Evolutionary conservation across 2,329 filamentous ascomycete genomes (phyloP).

Genomic region (Cladosporium sp.): DNA sequence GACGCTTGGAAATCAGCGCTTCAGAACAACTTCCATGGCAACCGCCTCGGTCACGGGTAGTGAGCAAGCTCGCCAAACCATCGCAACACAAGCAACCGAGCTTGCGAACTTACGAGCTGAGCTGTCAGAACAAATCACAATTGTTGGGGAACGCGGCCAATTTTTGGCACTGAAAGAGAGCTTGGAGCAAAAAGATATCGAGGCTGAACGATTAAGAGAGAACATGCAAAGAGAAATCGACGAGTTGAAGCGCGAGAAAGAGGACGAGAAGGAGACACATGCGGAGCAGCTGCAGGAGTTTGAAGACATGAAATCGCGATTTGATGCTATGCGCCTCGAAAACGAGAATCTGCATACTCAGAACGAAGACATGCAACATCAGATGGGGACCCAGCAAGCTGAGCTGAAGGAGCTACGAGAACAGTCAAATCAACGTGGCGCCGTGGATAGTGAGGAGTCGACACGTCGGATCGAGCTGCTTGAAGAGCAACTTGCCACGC

Average conservation of each 20-base stretch:
- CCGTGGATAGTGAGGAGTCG: slow-evolving; percentile 47
- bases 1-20: slow-evolving; percentile 12
- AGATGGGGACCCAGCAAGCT: slow-evolving; percentile 20
- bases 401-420: slow-evolving; percentile 45
- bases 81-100: slow-evolving; percentile 79
- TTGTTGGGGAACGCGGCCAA: slow-evolving; percentile 29
- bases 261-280: slow-evolving; percentile 29
- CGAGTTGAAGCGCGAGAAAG: slow-evolving; percentile 57
- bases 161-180: slow-evolving; percentile 62
- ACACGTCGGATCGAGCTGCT: slow-evolving; percentile 60
- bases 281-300: slow-evolving; percentile 31
- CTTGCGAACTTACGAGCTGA: slow-evolving; percentile 49
- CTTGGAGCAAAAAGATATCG: slow-evolving; percentile 50
- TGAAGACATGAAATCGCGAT: slow-evolving; percentile 27
- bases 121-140: slow-evolving; percentile 11
- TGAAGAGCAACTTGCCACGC: slow-evolving; percentile 69
- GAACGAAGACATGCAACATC: slow-evolving; percentile 24
- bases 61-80: slow-evolving; percentile 63
- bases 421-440: slow-evolving; percentile 17
- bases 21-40: slow-evolving; percentile 11
- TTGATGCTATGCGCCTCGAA: slow-evolving; percentile 22
- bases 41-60: slow-evolving; percentile 25
- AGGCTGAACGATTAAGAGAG: slow-evolving; percentile 69
- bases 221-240: slow-evolving; percentile 79
- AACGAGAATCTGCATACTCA: slow-evolving; percentile 18